Conservation (phyloP, 1,284 basidiomycete species). For the Heterobasidion occidentale region DNA sequence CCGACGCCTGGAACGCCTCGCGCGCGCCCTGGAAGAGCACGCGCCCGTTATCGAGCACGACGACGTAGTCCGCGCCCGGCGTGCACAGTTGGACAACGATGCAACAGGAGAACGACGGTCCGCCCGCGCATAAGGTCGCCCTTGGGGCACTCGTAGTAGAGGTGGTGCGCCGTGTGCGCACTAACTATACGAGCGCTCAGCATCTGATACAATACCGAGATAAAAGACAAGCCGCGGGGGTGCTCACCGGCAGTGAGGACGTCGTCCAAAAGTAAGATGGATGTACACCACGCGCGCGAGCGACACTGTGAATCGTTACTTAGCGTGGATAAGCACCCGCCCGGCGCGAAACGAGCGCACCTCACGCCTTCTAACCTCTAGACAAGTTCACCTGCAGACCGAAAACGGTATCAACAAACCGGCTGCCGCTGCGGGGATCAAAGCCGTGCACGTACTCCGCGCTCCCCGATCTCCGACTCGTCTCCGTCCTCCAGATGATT, state of each 20-base stretch:
- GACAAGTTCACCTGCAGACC: slow-evolving; percentile 69
- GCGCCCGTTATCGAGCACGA: slow-evolving; percentile 84
- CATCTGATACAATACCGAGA: too few species aligned
- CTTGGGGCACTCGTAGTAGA: slow-evolving; percentile 76
- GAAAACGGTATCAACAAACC: neutral
- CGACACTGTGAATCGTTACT: slow-evolving; percentile 40
- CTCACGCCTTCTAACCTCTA: slow-evolving; percentile 93
- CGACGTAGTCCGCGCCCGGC: slow-evolving; percentile 63
- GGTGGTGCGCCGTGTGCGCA: slow-evolving; percentile 82
- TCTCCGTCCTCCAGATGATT: slow-evolving; percentile 93
- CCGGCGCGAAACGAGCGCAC: slow-evolving; percentile 24
- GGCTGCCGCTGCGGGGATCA: too few species aligned
- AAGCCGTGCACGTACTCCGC: slow-evolving; percentile 66
- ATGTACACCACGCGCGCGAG: slow-evolving; percentile 92
- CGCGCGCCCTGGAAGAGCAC: slow-evolving; percentile 66
- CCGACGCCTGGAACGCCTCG: slow-evolving; percentile 61
- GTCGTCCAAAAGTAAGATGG: slow-evolving; percentile 83
- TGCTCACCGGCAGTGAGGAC: slow-evolving; percentile 63
- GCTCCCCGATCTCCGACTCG: slow-evolving; percentile 86
- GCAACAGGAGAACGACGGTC: slow-evolving; percentile 84
- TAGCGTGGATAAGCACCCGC: neutral
- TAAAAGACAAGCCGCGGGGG: too few species aligned
- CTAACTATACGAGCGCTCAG: too few species aligned
- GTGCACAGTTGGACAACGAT: slow-evolving; percentile 78
- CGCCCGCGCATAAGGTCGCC: slow-evolving; percentile 75